phyloP scores from a whole-genome alignment of 352 stramenopile species.

The Globisporangium sylvaticum region DNA sequence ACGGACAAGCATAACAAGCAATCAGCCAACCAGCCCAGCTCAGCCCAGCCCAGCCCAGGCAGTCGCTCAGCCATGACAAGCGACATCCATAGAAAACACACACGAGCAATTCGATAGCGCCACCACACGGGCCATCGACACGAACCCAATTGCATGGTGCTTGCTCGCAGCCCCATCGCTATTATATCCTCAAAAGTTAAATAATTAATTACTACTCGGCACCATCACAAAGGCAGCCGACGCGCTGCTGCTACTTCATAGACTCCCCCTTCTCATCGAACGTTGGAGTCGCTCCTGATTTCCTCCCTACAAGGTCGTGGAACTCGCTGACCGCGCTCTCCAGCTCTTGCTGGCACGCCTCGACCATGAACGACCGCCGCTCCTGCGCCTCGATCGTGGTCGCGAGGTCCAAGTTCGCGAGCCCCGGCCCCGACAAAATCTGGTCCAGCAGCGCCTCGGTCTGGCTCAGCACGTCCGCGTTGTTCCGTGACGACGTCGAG shows the following conservation, averaged over 20 bases:
- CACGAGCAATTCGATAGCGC: neutral
- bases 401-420: conserved; percentile 27
- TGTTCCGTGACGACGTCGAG: conserved; percentile 32
- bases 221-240: neutral
- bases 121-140: neutral
- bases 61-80: neutral
- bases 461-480: conserved; percentile 51
- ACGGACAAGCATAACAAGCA: neutral
- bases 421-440: conserved; percentile 35
- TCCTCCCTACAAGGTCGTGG: conserved; percentile 30
- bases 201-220: conserved; percentile 9
- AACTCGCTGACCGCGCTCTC: conserved; percentile 59
- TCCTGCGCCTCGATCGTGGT: conserved; percentile 40
- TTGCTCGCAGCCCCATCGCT: neutral
- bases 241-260: neutral
- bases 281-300: neutral
- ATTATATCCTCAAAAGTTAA: conserved; percentile 6
- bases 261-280: neutral
- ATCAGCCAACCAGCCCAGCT: neutral
- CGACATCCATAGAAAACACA: neutral
- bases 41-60: no score
- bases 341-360: conserved; percentile 58
- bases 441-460: conserved; percentile 47
- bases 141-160: neutral
- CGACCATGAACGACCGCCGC: conserved; percentile 51